Evolutionary conservation across 2,329 filamentous ascomycete species (phyloP), one percentile per base, ranked within the genome.

Genomic region (Calonectria crousiana): DNA sequence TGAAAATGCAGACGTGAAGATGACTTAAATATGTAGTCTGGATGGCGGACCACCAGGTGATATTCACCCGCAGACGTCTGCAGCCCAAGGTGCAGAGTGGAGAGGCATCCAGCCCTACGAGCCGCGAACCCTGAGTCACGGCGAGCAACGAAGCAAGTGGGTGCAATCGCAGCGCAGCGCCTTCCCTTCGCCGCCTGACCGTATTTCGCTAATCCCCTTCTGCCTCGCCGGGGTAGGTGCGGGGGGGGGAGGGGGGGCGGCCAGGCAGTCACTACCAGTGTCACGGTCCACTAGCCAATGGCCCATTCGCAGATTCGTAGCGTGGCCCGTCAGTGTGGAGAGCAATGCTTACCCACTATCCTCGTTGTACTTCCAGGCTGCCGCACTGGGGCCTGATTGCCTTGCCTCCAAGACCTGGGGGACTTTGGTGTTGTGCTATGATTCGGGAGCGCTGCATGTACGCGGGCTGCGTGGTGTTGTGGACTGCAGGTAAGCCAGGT

Each of bases 101-200:
- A 20, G 60, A 65, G 38, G 60, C 60, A 47, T 65, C 60, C 60
- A 65, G 44, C 44, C 60, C 41, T 65, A 65, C 11, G 41, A 65
- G 60, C 38, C 60, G 44, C 26, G 26, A 32, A 53, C 51, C n/a
- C n/a, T 53, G 51, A 53, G 26, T 53, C 51, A 53, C 51, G 32
- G 2, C 44, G 51, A 14, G 8, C 32, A 34, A 11, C 10, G 10
- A 34, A 10, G 32, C 8, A 34, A 11, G 32, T 52, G 8, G 32
- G 5, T 47, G 20, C 36, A 38, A 6, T 32, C 8, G 32, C 8
- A 20, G 18, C 1, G 13, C 36, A 38, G 13, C 36, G 36, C 36
- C 36, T 16, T 38, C 10, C 13, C 20, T 47, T 4, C 10, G 13
- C 6, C 3, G n/a, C n/a, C 44, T 47, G 41, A 47, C 44, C 44